Base-by-base conservation (phyloP, 306 rosid species). In the Ziziphus jujuba region DNA sequence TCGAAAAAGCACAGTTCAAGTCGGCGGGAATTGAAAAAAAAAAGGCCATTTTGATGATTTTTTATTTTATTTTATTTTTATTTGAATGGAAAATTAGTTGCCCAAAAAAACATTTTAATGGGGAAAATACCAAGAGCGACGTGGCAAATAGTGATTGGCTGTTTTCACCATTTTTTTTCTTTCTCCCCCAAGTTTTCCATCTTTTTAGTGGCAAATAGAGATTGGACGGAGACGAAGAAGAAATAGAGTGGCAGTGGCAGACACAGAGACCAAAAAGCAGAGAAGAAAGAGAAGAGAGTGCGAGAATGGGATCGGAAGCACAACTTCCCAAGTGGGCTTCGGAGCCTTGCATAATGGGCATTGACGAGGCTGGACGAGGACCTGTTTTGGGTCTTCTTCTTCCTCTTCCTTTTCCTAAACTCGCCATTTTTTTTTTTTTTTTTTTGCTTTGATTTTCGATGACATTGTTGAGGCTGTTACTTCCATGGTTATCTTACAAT, bases 351-450 rank as follows among this genome's bases (percentile, higher is more conserved):
- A 85, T 78, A 11, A 87, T 92, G 98, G 92, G 98, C 63, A 92
- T 92, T 54, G 95, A 89, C 62, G 98, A 92, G 81, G 98, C 98
- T 55, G 98, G 98, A 70, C 84, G 98, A 72, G 98, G 98, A 72
- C 98, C 98, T 15, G 98, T 89, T 66, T 53, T 92, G 76, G 98
- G 95, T 88, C 72, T 52, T 56, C 25, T 15, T 12, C 9, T 13
- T 61, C 6, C 4, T 20, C 51, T 45, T 15, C 28, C 22, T 6
- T 34, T 22, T 6, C 3, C 21, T 4, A 5, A 15, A 50, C 61
- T 31, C 20, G 1, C 14, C 1, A 3, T 16, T 34, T 17, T 51
- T 3, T 15, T 9, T 45, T 20, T 2, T 31, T 25, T 14, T n/a
- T 9, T 28, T 58, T 59, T 40, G 13, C 38, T 31, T 56, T 5